These are phyloP conservation scores for Xylaria sp. DNA, from an alignment of 2,329 filamentous ascomycete genomes.

Conservation along the genomic window DNA sequence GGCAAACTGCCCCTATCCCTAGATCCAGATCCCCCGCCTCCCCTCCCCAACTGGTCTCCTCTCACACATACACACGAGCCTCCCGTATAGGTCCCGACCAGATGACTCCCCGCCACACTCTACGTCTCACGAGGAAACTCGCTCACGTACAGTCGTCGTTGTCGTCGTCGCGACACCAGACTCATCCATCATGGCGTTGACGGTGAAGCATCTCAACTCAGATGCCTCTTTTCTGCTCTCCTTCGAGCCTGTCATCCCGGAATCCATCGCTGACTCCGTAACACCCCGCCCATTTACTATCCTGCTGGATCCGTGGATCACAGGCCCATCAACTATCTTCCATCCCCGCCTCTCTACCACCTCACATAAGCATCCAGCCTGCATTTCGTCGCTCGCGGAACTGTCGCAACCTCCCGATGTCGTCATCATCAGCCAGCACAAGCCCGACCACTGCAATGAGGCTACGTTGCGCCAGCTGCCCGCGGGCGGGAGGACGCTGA, in stretches of 20 bases:
- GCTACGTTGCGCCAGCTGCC: constrained; percentile 74
- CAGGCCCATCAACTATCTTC: constrained; percentile 68
- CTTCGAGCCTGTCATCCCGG: constrained; percentile 65
- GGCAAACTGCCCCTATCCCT: background rate
- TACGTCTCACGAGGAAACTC: constrained; percentile 20
- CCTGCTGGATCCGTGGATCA: constrained; percentile 78
- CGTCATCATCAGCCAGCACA: constrained; percentile 59
- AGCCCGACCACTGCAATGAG: constrained; percentile 76
- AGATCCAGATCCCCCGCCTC: constrained; percentile 14
- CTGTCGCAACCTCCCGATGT: constrained; percentile 58
- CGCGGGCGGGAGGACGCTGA: constrained; percentile 64
- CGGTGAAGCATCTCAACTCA: constrained; percentile 71
- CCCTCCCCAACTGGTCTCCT: background rate
- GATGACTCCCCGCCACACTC: constrained; percentile 37
- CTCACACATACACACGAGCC: constrained; percentile 14
- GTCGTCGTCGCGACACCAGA: constrained; percentile 15
- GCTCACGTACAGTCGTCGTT: constrained; percentile 8
- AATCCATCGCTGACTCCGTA: constrained; percentile 49
- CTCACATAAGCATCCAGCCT: constrained; percentile 64
- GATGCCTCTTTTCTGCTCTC: constrained; percentile 74
- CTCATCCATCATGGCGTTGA: constrained; percentile 65
- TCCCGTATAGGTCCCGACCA: constrained; percentile 11
- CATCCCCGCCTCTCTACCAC: constrained; percentile 71
- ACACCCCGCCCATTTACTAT: constrained; percentile 69
- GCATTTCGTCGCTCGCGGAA: constrained; percentile 63